These are phyloP conservation scores for Aspergillus arachidicola DNA, from an alignment of 2,329 filamentous ascomycete species.

Conservation along the genomic window DNA sequence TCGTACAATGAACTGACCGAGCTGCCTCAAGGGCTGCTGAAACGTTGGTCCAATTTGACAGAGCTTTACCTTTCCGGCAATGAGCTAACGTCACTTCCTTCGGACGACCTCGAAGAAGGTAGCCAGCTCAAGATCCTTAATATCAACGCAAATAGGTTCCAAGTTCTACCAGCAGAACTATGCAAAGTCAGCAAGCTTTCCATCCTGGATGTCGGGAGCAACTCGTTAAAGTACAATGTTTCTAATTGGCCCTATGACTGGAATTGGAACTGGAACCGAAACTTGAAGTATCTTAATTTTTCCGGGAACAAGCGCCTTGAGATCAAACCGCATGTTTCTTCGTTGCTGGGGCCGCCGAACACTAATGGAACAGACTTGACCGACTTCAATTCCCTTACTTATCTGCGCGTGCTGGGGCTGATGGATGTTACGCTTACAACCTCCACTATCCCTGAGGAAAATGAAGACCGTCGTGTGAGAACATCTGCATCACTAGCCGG, in stretches of 20 bases:
- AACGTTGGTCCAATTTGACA: constrained; percentile 83
- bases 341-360: constrained; percentile 50
- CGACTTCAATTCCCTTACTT: constrained; percentile 82
- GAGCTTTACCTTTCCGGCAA: constrained; percentile 96
- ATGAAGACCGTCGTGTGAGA: constrained; percentile 88
- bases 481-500: constrained; percentile 96
- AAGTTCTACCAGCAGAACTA: constrained; percentile 91
- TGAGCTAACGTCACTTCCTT: constrained; percentile 84
- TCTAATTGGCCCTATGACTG: constrained; percentile 99
- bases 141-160: constrained; percentile 97
- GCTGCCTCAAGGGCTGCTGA: constrained; percentile 84
- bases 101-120: constrained; percentile 90
- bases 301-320: constrained; percentile 96
- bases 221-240: constrained; percentile 96
- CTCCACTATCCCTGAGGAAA: constrained; percentile 91
- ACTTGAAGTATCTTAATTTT: constrained; percentile 90
- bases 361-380: constrained; percentile 71
- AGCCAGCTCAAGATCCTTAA: constrained; percentile 86
- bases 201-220: constrained; percentile 92
- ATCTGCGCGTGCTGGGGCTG: constrained; percentile 83
- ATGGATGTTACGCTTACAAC: constrained; percentile 98
- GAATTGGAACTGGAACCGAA: constrained; percentile 99
- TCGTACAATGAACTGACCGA: constrained; percentile 95
- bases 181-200: constrained; percentile 91
- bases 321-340: constrained; percentile 70